A percentile compares a stretch with the other conserved stretches of the same genome.
These are phyloP conservation scores for Przewalskia tangutica DNA, from an alignment of 257 asterid genomes.

Conservation along the genomic window DNA sequence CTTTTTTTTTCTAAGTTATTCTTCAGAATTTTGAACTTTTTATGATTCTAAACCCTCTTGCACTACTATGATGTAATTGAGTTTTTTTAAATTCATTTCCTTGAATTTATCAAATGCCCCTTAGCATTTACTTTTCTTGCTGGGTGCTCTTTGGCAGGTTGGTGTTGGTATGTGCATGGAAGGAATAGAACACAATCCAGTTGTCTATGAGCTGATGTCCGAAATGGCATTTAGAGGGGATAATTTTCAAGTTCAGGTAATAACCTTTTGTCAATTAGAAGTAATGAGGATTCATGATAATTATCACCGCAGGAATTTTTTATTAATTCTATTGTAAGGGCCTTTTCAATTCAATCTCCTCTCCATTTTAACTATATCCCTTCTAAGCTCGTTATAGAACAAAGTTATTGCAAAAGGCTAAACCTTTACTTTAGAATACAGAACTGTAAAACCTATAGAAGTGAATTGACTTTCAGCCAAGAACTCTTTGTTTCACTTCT, in stretches of 20 bases:
- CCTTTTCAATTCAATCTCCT: not conserved
- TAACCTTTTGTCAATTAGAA: not conserved
- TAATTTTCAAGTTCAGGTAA: constrained; percentile 57
- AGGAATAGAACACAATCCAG: constrained; percentile 96
- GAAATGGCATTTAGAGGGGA: constrained; percentile 88
- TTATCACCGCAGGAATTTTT: not conserved
- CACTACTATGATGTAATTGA: not conserved
- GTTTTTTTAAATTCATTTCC: not conserved
- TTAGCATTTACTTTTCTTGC: not conserved
- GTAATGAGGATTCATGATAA: not conserved
- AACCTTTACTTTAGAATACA: not conserved
- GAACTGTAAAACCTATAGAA: not conserved
- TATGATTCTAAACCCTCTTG: not conserved
- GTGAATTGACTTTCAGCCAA: not conserved
- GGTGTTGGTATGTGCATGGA: constrained; percentile 99
- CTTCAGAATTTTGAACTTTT: not conserved
- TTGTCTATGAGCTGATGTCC: constrained; percentile 88
- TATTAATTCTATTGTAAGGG: not conserved
- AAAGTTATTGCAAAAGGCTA: not conserved
- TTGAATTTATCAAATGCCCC: not conserved
- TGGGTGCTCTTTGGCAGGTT: constrained; percentile 35
- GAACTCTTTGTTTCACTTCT: not conserved
- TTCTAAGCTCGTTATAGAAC: not conserved
- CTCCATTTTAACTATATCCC: not conserved
- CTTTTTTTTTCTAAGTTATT: not conserved